phyloP scores from a whole-genome alignment of 2,329 filamentous ascomycete species.

The Apiospora aurea region DNA sequence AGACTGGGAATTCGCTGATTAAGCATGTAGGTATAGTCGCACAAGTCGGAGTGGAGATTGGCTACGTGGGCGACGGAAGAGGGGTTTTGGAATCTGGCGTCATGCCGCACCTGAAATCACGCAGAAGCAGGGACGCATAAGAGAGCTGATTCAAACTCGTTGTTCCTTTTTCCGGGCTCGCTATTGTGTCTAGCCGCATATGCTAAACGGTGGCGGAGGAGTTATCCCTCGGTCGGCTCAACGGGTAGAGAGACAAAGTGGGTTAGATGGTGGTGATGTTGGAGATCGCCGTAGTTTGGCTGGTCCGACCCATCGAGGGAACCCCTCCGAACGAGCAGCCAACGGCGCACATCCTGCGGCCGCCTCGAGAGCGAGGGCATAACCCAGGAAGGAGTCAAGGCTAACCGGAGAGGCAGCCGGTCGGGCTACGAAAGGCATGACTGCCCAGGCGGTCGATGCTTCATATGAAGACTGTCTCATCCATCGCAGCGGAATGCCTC shows the following conservation, averaged over 20 bases:
- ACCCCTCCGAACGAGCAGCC: background rate
- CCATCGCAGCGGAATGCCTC: background rate
- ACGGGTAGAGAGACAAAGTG: background rate
- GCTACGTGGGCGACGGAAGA: background rate
- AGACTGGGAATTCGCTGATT: background rate
- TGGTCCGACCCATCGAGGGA: background rate
- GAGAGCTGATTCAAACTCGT: background rate
- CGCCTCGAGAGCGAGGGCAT: background rate
- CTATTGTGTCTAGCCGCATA: conserved; percentile 5
- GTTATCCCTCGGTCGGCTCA: background rate
- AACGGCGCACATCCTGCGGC: background rate
- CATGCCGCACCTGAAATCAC: background rate
- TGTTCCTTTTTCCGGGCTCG: background rate
- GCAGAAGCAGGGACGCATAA: background rate
- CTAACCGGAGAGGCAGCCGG: background rate
- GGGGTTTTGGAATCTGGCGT: background rate
- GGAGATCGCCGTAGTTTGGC: conserved; percentile 4
- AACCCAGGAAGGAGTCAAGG: background rate
- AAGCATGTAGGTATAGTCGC: conserved; percentile 10
- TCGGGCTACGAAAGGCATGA: background rate
- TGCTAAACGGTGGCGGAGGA: background rate
- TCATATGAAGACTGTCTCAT: background rate
- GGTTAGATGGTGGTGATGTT: background rate
- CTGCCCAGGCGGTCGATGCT: background rate
- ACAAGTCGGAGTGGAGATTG: conserved; percentile 3